Base-by-base conservation (phyloP, 306 rosid genomes). In the Myrica gale region DNA sequence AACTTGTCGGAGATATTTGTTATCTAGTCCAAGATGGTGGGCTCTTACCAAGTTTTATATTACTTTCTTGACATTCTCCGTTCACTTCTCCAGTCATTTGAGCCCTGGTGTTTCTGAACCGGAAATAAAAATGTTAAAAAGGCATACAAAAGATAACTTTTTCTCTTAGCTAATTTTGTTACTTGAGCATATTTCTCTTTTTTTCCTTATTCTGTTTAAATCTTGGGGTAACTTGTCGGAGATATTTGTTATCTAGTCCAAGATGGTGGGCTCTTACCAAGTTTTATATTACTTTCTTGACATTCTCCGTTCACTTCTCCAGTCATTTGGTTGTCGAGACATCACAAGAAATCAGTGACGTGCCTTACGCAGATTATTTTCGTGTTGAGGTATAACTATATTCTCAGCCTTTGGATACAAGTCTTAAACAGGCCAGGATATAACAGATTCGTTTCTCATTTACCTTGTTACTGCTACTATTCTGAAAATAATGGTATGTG, bases 291-390 rank as follows among this genome's bases (percentile, higher is more conserved):
- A 19, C 45, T 69, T 73, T 84, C 32, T 45, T 87, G 75, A 81
- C 85, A 37, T 79, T 41, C 69, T 80, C 8, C 78, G 72, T 69
- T 78, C 73, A 16, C 57, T 81, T 84, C 73, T 80, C 69, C 86
- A 95, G 99, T 84, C 98, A 90, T 82, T 78, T 95, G 96, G 90
- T 95, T 83, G 78, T 95, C 20, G 92, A 95, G 89, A 87, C 95
- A 75, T 88, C 90, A 12, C 99, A 95, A 87, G 98, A 92, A 84
- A 83, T 95, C 83, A 89, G 82, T 53, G 97, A 90, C 17, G 99
- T 95, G 47, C 98, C 99, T 65, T 95, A 90, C 66, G 78, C 87
- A 77, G 99, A 95, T 84, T 95, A 92, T 82, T 95, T 95, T 58
- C 88, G 81, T 20, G 99, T 95, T 72, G 93, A 92, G 99, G 99